Evolutionary conservation across 805 yeast genomes (phyloP).

Genomic region (Spathaspora girioi): DNA sequence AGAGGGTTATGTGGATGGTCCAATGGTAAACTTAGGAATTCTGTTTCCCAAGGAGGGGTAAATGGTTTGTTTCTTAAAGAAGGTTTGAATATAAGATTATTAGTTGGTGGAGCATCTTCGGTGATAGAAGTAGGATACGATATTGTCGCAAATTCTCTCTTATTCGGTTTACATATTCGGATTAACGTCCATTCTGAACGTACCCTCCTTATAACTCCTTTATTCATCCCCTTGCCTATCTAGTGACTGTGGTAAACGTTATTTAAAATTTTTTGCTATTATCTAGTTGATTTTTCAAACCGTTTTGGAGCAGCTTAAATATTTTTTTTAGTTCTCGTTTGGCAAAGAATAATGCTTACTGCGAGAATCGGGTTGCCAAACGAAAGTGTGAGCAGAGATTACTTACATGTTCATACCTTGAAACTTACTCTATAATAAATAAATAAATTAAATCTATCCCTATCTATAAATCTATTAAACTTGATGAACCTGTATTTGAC

Average conservation of each 20-base stretch:
- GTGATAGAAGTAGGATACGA: neutral
- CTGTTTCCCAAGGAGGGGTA: neutral
- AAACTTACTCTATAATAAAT: neutral
- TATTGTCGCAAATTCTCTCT: neutral
- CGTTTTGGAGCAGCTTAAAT: neutral
- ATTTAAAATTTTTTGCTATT: neutral
- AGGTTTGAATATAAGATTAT: neutral
- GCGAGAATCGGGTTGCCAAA: neutral
- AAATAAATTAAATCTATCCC: too few species aligned
- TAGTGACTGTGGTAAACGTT: neutral
- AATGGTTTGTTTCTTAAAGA: slow-evolving; percentile 3
- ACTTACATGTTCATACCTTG: neutral
- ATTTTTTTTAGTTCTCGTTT: neutral
- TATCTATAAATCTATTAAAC: neutral
- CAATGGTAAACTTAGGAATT: neutral
- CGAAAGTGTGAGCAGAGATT: too few species aligned
- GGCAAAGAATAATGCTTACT: too few species aligned
- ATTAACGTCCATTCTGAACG: neutral
- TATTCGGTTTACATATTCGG: neutral
- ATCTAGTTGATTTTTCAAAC: neutral
- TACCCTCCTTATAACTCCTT: neutral
- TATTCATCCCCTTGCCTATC: neutral
- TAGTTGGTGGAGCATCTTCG: neutral
- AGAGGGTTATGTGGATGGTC: slow-evolving; percentile 31
- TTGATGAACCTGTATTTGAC: slow-evolving; percentile 4